Evolutionary conservation across 129 eudicot species (phyloP).

Genomic region (Artemisia tridentata): DNA sequence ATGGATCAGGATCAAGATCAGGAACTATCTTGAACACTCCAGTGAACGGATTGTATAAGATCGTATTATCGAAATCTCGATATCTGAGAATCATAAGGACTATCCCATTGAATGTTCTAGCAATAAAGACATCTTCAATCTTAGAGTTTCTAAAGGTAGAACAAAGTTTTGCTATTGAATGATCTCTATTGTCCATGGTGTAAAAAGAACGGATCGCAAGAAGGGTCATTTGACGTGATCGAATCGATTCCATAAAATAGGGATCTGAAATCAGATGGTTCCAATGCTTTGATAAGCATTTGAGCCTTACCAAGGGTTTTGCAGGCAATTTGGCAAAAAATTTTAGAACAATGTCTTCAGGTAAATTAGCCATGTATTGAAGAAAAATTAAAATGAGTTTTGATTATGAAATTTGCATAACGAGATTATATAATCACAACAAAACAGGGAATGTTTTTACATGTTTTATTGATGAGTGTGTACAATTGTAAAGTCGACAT

Average conservation of each 20-base stretch:
- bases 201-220: background rate
- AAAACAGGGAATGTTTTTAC: too few species aligned
- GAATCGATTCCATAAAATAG: background rate
- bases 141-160: background rate
- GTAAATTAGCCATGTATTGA: background rate
- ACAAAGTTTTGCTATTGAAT: background rate
- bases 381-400: too few species aligned
- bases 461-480: too few species aligned
- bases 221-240: conserved; percentile 12
- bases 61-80: background rate
- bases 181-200: background rate
- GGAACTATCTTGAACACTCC: background rate
- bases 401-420: too few species aligned
- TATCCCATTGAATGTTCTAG: conserved; percentile 1
- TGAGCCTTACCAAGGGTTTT: background rate
- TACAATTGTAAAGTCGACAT: too few species aligned
- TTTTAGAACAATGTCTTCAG: background rate
- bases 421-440: too few species aligned
- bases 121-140: background rate
- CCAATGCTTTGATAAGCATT: background rate
- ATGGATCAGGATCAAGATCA: background rate
- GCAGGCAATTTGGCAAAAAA: background rate
- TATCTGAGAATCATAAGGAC: background rate
- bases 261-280: background rate
- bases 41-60: background rate